A percentile compares a stretch with the other conserved stretches of the same genome.
phyloP scores from a whole-genome alignment of 176 grass and related monocot genomes.

The Hyparrhenia diplandra region DNA sequence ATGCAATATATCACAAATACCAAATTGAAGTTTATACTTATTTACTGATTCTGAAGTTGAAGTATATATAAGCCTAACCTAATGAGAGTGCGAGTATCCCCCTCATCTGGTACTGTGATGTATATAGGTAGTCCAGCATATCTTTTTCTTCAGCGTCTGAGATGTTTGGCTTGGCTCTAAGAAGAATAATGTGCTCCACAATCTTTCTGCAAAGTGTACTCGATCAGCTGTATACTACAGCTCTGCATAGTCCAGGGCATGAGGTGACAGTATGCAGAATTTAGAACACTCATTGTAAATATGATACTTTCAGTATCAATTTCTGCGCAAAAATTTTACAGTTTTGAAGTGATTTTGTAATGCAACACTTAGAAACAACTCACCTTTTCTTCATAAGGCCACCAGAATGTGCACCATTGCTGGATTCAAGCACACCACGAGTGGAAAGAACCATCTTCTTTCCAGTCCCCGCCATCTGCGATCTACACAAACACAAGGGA shows the following conservation, averaged over 20 bases:
- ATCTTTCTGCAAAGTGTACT: conserved; percentile 62
- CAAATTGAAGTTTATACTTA: background rate
- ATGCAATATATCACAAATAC: conserved; percentile 31
- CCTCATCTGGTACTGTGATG: conserved; percentile 96
- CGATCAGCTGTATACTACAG: background rate
- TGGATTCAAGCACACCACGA: conserved; percentile 28
- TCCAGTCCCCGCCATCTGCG: conserved; percentile 21
- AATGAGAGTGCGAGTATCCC: conserved; percentile 83
- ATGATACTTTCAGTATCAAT: conserved; percentile 4
- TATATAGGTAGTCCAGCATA: conserved; percentile 91
- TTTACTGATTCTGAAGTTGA: background rate
- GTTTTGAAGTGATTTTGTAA: background rate
- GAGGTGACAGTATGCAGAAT: background rate
- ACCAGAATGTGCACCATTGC: conserved; percentile 41
- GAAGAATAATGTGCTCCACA: conserved; percentile 85
- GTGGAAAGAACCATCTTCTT: conserved; percentile 25
- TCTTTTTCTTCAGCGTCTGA: conserved; percentile 73
- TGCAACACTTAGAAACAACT: background rate
- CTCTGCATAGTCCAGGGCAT: background rate
- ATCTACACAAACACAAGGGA: conserved; percentile 6
- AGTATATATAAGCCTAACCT: conserved; percentile 36
- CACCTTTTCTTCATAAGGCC: conserved; percentile 68
- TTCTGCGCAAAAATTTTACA: background rate
- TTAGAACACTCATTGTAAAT: background rate
- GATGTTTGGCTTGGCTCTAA: conserved; percentile 61